Conservation (phyloP, 2,329 filamentous ascomycete species). For the Fusarium sp. region DNA sequence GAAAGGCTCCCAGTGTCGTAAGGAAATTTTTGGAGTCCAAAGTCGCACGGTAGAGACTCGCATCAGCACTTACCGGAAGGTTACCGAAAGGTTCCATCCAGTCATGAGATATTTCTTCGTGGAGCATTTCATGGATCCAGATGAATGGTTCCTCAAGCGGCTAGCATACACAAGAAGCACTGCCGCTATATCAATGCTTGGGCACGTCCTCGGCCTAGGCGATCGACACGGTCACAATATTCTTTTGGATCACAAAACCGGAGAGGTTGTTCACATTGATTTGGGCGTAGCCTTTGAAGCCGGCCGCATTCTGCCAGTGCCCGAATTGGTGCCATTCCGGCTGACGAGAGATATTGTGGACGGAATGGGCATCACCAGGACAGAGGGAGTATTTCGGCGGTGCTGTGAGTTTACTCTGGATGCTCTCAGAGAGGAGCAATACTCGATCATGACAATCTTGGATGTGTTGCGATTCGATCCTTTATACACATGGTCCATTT, state of each 20-base stretch:
- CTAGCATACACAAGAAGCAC: slow-evolving; percentile 93
- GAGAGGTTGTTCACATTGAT: slow-evolving; percentile 97
- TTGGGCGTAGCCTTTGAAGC: slow-evolving; percentile 97
- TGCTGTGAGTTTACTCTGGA: slow-evolving; percentile 98
- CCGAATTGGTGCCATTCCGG: slow-evolving; percentile 94
- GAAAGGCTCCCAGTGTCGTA: slow-evolving; percentile 78
- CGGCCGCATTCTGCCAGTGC: slow-evolving; percentile 91
- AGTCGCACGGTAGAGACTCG: slow-evolving; percentile 74
- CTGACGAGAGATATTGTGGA: slow-evolving; percentile 95
- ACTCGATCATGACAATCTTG: slow-evolving; percentile 98
- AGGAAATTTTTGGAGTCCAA: slow-evolving; percentile 79
- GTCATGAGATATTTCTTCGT: slow-evolving; percentile 98
- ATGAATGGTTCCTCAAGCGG: slow-evolving; percentile 92
- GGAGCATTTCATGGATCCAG: slow-evolving; percentile 90
- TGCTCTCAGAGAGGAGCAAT: slow-evolving; percentile 91
- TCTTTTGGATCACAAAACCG: slow-evolving; percentile 85
- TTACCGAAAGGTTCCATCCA: slow-evolving; percentile 84
- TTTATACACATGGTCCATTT: slow-evolving; percentile 93
- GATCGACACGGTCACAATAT: slow-evolving; percentile 98
- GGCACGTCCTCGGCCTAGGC: slow-evolving; percentile 89
- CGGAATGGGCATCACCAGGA: slow-evolving; percentile 94
- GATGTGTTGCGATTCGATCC: slow-evolving; percentile 99
- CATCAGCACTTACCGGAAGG: slow-evolving; percentile 77
- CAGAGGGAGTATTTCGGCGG: slow-evolving; percentile 95
- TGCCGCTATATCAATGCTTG: slow-evolving; percentile 93